Evolutionary conservation across 768 basidiomycete species (phyloP), one percentile per base, ranked within the genome.

Genomic region (Amanita muscaria): DNA sequence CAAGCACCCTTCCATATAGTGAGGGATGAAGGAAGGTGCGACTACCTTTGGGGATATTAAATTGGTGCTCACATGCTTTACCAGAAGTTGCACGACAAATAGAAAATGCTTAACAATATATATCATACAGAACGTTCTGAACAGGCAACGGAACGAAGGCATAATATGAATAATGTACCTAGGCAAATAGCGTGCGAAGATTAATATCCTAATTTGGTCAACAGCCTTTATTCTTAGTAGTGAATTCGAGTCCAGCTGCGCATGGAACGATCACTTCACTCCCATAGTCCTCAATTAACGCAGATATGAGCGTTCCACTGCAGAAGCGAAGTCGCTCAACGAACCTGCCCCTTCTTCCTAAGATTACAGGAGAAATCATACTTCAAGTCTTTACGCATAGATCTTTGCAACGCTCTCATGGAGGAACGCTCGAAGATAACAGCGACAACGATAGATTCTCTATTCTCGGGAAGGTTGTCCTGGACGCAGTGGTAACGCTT

Each of bases 311-410:
- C 37, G 29, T 30, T 29, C 12, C 27, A 37, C 36, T 25, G n/a
- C 38, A 47, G 29, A 47, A 47, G 34, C 30, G 46, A 32, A 30
- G 27, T 19, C 46, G 46, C 39, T 22, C 46, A 3, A 14, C 22
- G 31, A 57, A 53, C 46, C 54, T 63, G 41, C 74, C 71, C 40
- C 64, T 64, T 18, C 57, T 76, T 49, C 83, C 77, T 35, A 68
- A 65, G 56, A 64, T 76, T 39, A 54, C 48, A 46, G 65, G 66
- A 23, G 75, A 80, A 40, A 63, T 77, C 29, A 64, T 79, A 51
- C 71, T 87, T 42, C 74, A 82, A 52, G 78, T 84, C 42, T 85
- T 74, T 53, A 84, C 81, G 10, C 84, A 88, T 56, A 70, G 62
- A 53, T 82, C 82, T 15, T 66, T 87, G 40, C 69, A 76, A 40